Conservation (phyloP, 352 stramenopile genomes). For the Thraustochytrium sp. region DNA sequence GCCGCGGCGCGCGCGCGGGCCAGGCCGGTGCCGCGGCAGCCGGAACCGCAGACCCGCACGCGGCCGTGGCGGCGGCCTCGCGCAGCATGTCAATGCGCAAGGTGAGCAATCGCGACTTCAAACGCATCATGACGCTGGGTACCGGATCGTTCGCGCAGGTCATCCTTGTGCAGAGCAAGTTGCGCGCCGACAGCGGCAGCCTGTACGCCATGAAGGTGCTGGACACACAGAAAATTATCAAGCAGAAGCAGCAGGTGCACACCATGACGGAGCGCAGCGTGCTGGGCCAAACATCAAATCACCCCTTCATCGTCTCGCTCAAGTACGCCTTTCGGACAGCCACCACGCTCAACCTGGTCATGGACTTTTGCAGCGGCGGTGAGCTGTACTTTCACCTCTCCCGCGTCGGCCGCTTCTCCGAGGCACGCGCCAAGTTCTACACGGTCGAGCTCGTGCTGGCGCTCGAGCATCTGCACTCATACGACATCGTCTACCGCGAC, state of each 20-base stretch:
- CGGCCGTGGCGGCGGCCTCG: neutral
- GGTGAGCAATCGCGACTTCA: conserved; percentile 3
- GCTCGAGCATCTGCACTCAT: conserved; percentile 74
- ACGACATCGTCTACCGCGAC: conserved; percentile 55
- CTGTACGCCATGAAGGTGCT: conserved; percentile 98
- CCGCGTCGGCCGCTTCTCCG: conserved; percentile 76
- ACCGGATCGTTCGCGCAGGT: conserved; percentile 32
- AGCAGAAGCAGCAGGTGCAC: conserved; percentile 96
- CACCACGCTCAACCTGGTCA: conserved; percentile 29
- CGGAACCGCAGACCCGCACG: neutral
- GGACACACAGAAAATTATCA: conserved; percentile 97
- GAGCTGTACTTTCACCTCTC: conserved; percentile 82
- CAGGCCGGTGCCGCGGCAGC: neutral
- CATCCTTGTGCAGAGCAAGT: neutral
- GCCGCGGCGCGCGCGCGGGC: too few relatives aligned
- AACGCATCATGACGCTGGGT: conserved; percentile 37
- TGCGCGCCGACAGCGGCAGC: conserved; percentile 47
- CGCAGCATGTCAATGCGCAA: neutral
- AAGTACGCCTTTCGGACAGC: conserved; percentile 33
- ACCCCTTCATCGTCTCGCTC: conserved; percentile 55
- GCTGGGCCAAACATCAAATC: conserved; percentile 70
- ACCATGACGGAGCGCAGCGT: conserved; percentile 95
- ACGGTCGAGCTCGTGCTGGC: conserved; percentile 77
- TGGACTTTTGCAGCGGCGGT: conserved; percentile 77
- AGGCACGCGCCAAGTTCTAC: conserved; percentile 81